Evolutionary conservation across 2,329 filamentous ascomycete genomes (phyloP).

Genomic region (Pezicula neosporulosa): DNA sequence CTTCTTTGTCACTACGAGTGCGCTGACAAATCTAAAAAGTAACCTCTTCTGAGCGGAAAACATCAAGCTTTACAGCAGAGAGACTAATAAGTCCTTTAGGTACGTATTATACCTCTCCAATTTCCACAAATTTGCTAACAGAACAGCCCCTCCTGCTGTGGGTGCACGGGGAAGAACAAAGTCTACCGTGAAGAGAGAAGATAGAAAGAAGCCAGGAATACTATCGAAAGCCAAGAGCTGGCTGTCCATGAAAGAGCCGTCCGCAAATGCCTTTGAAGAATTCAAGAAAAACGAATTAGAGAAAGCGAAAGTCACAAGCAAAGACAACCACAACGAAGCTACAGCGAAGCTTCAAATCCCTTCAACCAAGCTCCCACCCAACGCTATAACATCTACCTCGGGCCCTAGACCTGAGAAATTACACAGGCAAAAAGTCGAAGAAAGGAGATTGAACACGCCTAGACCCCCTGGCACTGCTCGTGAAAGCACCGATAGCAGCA

Average conservation of each 20-base stretch:
- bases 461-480: background rate
- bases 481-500: background rate
- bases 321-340: background rate
- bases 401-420: background rate
- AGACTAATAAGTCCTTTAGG: too few species aligned
- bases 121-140: too few species aligned
- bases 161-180: too few species aligned
- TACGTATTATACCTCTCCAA: too few species aligned
- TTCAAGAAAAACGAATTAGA: background rate
- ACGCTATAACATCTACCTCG: background rate
- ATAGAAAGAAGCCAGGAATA: background rate
- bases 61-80: too few species aligned
- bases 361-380: background rate
- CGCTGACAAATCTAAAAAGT: too few species aligned
- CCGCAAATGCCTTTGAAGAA: background rate
- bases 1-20: too few species aligned
- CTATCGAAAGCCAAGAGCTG: too few species aligned
- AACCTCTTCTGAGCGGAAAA: too few species aligned
- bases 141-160: too few species aligned
- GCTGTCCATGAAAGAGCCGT: background rate
- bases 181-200: background rate
- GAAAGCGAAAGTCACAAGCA: background rate
- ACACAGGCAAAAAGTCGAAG: background rate
- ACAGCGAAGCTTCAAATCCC: constrained; percentile 1
- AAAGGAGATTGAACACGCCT: background rate